Conservation (phyloP, 192 early-diverging fungal genomes). For the Ambispora gerdemannii region DNA sequence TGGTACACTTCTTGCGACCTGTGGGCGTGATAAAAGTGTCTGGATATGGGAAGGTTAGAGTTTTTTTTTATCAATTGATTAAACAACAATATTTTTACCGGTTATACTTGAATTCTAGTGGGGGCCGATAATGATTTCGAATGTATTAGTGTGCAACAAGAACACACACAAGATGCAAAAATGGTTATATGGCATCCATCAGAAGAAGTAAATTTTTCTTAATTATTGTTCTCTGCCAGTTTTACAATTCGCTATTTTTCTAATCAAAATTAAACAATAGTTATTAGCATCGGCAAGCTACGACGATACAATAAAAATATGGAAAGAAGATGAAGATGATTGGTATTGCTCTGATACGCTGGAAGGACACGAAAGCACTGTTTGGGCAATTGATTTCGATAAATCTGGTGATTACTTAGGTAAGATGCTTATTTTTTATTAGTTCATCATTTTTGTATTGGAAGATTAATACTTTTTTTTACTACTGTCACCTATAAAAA, state of each 20-base stretch:
- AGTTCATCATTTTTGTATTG: background rate
- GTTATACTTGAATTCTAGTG: conserved; percentile 35
- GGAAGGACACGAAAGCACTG: conserved; percentile 82
- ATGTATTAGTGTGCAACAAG: conserved; percentile 89
- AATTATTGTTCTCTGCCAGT: background rate
- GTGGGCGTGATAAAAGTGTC: conserved; percentile 94
- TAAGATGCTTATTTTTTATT: conserved; percentile 12
- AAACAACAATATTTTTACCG: background rate
- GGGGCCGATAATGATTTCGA: conserved; percentile 90
- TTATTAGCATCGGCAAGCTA: conserved; percentile 85
- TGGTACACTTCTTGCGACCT: conserved; percentile 86
- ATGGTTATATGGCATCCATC: conserved; percentile 89
- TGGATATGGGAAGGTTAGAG: conserved; percentile 94
- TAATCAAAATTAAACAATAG: conserved; percentile 25
- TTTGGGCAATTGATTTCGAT: conserved; percentile 92
- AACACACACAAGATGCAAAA: conserved; percentile 97
- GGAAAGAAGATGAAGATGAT: conserved; percentile 94
- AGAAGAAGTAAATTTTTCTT: conserved; percentile 54
- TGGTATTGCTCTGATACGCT: conserved; percentile 91
- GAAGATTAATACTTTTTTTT: background rate
- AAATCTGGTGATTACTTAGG: conserved; percentile 54
- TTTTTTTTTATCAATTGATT: background rate
- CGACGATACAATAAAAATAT: conserved; percentile 92
- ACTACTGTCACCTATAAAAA: conserved; percentile 28
- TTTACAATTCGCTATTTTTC: background rate